Conservation (phyloP, 163 green algal genomes). For the Botryococcus braunii region DNA sequence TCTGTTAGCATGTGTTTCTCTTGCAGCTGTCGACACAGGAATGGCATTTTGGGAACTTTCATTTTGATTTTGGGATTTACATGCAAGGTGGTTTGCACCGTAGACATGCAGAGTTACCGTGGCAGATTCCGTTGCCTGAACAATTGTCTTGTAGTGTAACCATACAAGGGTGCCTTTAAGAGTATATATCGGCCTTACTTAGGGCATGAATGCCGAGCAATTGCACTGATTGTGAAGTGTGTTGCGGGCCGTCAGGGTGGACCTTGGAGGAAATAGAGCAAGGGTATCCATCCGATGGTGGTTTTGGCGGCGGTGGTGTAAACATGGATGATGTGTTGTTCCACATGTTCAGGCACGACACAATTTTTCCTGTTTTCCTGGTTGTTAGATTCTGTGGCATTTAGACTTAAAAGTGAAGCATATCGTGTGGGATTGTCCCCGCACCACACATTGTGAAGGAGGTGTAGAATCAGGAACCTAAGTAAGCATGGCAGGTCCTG, state of each 20-base stretch:
- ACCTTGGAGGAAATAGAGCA: slow-evolving; percentile 29
- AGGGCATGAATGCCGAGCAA: neutral
- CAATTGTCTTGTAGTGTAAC: no score
- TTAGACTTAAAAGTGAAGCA: no score
- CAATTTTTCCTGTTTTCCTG: no score
- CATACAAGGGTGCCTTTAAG: neutral
- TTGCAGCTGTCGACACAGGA: neutral
- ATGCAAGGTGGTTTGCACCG: neutral
- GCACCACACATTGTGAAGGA: no score
- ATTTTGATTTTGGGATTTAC: neutral
- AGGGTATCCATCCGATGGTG: slow-evolving; percentile 6
- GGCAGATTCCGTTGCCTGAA: no score
- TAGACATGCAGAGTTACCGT: neutral
- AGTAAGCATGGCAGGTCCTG: no score
- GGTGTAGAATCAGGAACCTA: no score
- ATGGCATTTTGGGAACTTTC: neutral
- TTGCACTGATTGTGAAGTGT: neutral
- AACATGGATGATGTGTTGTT: slow-evolving; percentile 23
- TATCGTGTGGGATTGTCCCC: no score
- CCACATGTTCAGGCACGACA: slow-evolving; percentile 17
- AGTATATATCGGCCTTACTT: neutral
- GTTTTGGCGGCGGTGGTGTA: slow-evolving; percentile 8
- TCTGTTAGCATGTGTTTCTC: neutral
- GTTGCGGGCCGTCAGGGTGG: slow-evolving; percentile 14
- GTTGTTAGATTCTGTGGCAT: no score